Evolutionary conservation across 345 rosid genomes (phyloP).

Genomic region (Pugionium cornutum): DNA sequence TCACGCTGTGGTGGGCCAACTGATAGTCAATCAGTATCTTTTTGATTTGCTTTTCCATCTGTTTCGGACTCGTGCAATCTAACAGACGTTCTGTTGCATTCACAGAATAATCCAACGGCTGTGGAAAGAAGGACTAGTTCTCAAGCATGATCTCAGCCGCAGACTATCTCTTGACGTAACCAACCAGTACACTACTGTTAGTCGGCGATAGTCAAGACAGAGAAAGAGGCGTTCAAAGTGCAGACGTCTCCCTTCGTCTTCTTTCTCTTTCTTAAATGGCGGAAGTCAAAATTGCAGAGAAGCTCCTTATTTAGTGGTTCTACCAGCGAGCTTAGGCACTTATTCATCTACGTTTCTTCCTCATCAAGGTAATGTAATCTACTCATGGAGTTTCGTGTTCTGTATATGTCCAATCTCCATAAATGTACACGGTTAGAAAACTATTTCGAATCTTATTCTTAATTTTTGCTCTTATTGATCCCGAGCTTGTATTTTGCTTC

Average conservation of each 20-base stretch:
- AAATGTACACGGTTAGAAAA: neutral
- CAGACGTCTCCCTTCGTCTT: conserved; percentile 11
- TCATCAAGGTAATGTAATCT: conserved; percentile 27
- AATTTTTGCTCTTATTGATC: neutral
- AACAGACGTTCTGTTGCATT: conserved; percentile 13
- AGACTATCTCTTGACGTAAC: conserved; percentile 22
- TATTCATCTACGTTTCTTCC: conserved; percentile 19
- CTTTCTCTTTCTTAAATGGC: neutral
- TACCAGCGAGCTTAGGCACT: neutral
- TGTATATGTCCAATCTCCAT: neutral
- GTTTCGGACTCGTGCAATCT: conserved; percentile 14
- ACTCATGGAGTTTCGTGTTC: neutral
- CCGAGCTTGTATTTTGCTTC: neutral
- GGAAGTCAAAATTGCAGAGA: conserved; percentile 12
- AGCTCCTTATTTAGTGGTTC: neutral
- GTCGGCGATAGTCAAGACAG: conserved; percentile 9
- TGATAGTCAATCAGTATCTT: conserved; percentile 24
- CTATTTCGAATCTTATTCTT: too few species aligned
- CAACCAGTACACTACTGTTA: neutral
- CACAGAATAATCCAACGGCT: conserved; percentile 30
- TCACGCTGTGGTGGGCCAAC: conserved; percentile 15
- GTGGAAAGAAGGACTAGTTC: neutral
- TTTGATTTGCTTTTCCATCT: conserved; percentile 19
- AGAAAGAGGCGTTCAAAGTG: conserved; percentile 20
- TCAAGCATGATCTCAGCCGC: conserved; percentile 12